Evolutionary conservation across 495 filamentous ascomycete genomes (phyloP).

Genomic region (Xylaria scruposa): DNA sequence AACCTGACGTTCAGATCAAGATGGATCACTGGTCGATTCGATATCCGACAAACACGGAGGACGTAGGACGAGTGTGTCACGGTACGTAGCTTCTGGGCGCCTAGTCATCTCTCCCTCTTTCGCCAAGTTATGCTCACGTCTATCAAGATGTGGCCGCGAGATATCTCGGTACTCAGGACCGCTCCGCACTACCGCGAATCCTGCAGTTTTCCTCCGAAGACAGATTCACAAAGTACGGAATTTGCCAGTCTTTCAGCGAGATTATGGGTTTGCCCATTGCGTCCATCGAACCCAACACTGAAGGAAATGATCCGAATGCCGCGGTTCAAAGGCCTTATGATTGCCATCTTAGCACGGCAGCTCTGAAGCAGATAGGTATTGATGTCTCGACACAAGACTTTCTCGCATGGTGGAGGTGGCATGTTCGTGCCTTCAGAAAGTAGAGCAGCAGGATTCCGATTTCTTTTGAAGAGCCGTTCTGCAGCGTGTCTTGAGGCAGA

Average conservation of each 20-base stretch:
- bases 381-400: constrained; percentile 79
- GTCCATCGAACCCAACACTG: constrained; percentile 71
- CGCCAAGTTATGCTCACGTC: neutral
- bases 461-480: too few species aligned
- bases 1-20: constrained; percentile 61
- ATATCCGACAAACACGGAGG: constrained; percentile 86
- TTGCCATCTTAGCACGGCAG: constrained; percentile 82
- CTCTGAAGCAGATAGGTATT: constrained; percentile 76
- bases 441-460: constrained; percentile 28
- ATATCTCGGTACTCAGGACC: constrained; percentile 60
- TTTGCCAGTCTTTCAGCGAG: constrained; percentile 79
- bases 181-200: constrained; percentile 65
- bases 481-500: neutral
- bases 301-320: constrained; percentile 78
- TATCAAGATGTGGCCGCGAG: constrained; percentile 65
- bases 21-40: constrained; percentile 92
- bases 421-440: constrained; percentile 56
- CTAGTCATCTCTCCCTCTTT: neutral
- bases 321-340: constrained; percentile 85
- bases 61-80: constrained; percentile 79
- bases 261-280: constrained; percentile 80
- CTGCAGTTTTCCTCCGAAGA: constrained; percentile 92
- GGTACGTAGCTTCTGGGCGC: constrained; percentile 42
- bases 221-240: constrained; percentile 88
- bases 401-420: constrained; percentile 76